These are phyloP conservation scores for Fusarium piperis DNA, from an alignment of 2,329 filamentous ascomycete genomes.

Conservation along the genomic window DNA sequence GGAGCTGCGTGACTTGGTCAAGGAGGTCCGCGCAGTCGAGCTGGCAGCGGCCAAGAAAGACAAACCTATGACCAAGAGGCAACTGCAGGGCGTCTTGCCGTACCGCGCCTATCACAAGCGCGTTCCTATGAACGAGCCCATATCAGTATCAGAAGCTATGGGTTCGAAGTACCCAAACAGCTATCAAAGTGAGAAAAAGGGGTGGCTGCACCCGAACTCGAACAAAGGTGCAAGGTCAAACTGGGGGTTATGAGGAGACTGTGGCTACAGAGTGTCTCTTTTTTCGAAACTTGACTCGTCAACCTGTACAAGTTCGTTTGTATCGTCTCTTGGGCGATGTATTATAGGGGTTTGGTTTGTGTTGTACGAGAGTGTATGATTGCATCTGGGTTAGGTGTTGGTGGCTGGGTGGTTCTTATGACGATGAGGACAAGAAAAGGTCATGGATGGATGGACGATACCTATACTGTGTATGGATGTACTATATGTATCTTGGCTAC, in stretches of 20 bases:
- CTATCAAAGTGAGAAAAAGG: slow-evolving; percentile 37
- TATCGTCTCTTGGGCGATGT: slow-evolving; percentile 1
- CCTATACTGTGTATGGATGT: not conserved
- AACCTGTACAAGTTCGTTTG: slow-evolving; percentile 23
- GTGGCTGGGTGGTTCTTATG: not conserved
- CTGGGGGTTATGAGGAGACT: slow-evolving; percentile 37
- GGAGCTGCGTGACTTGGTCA: slow-evolving; percentile 79
- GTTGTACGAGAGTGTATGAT: slow-evolving; percentile 25
- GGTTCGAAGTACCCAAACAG: slow-evolving; percentile 26
- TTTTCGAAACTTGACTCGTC: not conserved
- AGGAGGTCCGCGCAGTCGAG: slow-evolving; percentile 59
- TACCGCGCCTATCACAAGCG: slow-evolving; percentile 48
- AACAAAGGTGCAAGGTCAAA: slow-evolving; percentile 38
- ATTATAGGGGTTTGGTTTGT: slow-evolving; percentile 8
- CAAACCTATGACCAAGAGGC: slow-evolving; percentile 37
- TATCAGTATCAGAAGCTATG: slow-evolving; percentile 50
- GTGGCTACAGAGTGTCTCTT: not conserved
- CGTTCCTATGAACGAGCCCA: slow-evolving; percentile 48
- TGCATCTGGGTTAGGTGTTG: slow-evolving; percentile 31
- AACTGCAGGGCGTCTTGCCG: slow-evolving; percentile 48
- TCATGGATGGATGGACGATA: not conserved
- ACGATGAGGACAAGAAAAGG: slow-evolving; percentile 15
- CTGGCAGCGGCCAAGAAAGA: slow-evolving; percentile 35
- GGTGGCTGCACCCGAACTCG: slow-evolving; percentile 37
- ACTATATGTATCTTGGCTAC: not conserved